Evolutionary conservation across 208 protist genomes (phyloP).

Genomic region (Trichomonas tenax): DNA sequence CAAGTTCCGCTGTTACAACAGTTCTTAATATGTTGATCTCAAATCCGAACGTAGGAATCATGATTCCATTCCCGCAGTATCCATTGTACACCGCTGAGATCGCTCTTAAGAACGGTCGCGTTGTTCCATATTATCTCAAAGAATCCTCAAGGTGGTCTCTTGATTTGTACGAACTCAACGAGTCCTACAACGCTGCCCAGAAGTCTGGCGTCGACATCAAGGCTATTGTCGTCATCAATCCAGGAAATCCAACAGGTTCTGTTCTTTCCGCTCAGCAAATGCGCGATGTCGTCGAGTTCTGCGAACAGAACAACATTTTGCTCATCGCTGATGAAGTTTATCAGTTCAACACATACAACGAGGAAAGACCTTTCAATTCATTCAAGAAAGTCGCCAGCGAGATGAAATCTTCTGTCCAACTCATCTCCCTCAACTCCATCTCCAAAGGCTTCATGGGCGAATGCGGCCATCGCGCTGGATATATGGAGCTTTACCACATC

Average conservation of each 20-base stretch:
- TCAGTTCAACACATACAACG: constrained; percentile 87
- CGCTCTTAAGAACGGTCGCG: constrained; percentile 63
- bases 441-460: constrained; percentile 76
- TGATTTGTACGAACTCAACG: constrained; percentile 51
- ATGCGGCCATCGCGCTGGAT: constrained; percentile 91
- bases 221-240: constrained; percentile 91
- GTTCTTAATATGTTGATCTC: constrained; percentile 58
- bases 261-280: constrained; percentile 2
- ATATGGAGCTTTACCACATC: constrained; percentile 70
- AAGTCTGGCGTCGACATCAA: constrained; percentile 56
- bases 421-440: constrained; percentile 89
- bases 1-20: constrained; percentile 63
- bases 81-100: constrained; percentile 94
- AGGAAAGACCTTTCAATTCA: constrained; percentile 28
- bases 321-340: constrained; percentile 98
- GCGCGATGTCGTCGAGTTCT: constrained; percentile 53
- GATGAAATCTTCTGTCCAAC: constrained; percentile 41
- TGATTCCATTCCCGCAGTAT: constrained; percentile 98
- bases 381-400: constrained; percentile 58
- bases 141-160: constrained; percentile 72
- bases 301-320: constrained; percentile 53
- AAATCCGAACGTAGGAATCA: constrained; percentile 26
- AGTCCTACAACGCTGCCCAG: constrained; percentile 47
- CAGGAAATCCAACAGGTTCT: constrained; percentile 45
- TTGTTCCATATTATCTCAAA: constrained; percentile 75